Base-by-base conservation (phyloP, 2,329 filamentous ascomycete genomes). In the Venturia nashicola region DNA sequence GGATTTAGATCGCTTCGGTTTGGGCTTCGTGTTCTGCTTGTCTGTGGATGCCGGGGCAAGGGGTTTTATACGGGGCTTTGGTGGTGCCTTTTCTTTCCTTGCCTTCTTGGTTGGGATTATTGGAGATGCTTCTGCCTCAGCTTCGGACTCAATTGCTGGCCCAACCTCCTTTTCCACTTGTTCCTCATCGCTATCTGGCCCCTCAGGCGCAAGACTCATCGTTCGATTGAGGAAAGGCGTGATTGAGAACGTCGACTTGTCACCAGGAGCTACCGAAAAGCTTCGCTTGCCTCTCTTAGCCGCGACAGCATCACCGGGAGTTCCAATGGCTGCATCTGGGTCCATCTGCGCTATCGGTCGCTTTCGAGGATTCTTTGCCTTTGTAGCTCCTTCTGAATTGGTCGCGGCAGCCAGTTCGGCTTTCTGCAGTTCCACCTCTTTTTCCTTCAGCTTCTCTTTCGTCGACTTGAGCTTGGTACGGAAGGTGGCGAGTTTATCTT, bases 201-300 rank as follows among this genome's bases (percentile, higher is more conserved):
- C 74, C 34, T 77, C 77, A 7, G 78, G 76, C n/a, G 77, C 75
- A 16, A 87, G 77, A 67, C 79, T 86, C 66, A 81, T 85, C 34
- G 84, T 87, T 61, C 87, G 85, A 74, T 92, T 96, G 66, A 97
- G 80, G 78, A 96, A 97, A 0, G 93, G 93, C 0, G 93, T 97
- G 67, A 97, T 91, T 4, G 91, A 96, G 74, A 97, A 97, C 2
- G 83, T 86, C 0, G 92, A 97, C 74, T 96, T 97, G 71, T 96
- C 90, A 39, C 89, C 91, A 5, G 89, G 78, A 23, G 85, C 82
- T 14, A 72, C 73, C 66, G 79, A 77, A 65, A 74, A 75, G 40
- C 74, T 73, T 67, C 79, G 77, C 72, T 80, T 80, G 43, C 74
- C 73, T 34, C 75, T 73, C 72, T 66, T 66, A 12, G 65, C 65